Conservation (phyloP, 108 stramenopile species). For the Cyclotella baltica region DNA sequence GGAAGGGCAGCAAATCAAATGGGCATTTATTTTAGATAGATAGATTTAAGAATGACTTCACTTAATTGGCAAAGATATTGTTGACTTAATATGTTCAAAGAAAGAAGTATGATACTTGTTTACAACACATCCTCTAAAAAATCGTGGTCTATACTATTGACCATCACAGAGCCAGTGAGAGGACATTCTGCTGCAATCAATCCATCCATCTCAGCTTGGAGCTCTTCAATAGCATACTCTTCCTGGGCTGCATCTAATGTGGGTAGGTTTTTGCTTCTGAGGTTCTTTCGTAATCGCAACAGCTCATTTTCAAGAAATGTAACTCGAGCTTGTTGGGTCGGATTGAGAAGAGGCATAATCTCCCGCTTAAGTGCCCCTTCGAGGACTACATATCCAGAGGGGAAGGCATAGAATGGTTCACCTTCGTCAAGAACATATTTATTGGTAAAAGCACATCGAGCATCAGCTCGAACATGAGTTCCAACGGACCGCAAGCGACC, state of each 20-base stretch:
- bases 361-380: slow-evolving; percentile 74
- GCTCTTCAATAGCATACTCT: slow-evolving; percentile 50
- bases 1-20: no score
- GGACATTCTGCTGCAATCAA: slow-evolving; percentile 91
- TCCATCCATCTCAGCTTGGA: slow-evolving; percentile 82
- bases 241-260: slow-evolving; percentile 20
- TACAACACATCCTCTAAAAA: neutral
- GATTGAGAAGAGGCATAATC: slow-evolving; percentile 76
- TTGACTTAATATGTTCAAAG: no score
- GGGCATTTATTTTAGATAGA: no score
- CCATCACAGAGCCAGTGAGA: slow-evolving; percentile 37
- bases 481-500: slow-evolving; percentile 60
- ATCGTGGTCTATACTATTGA: slow-evolving; percentile 11
- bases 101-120: no score
- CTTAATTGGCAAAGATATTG: no score
- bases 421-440: slow-evolving; percentile 68
- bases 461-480: slow-evolving; percentile 72
- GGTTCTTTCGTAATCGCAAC: slow-evolving; percentile 42
- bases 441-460: slow-evolving; percentile 83
- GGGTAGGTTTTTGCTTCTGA: slow-evolving; percentile 8
- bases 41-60: no score
- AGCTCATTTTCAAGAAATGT: slow-evolving; percentile 64
- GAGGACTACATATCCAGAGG: slow-evolving; percentile 84
- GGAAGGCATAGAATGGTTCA: slow-evolving; percentile 88
- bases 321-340: slow-evolving; percentile 66